Evolutionary conservation across 768 basidiomycete genomes (phyloP).

Genomic region (Hortiboletus flavorubellus): DNA sequence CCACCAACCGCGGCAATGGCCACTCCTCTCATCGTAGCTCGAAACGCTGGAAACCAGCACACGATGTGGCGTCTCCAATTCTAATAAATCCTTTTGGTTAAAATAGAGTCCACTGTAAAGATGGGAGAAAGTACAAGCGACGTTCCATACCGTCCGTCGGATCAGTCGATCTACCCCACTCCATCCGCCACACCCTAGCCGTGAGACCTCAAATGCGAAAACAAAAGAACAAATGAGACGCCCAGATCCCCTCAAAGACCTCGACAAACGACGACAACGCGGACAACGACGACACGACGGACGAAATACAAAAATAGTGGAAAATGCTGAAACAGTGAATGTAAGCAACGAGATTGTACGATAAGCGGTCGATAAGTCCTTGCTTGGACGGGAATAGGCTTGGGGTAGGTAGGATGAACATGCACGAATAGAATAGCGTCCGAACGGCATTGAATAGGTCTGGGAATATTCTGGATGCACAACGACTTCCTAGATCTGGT

Average conservation of each 20-base stretch:
- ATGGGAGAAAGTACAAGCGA: slow-evolving; percentile 17
- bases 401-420: slow-evolving; percentile 19
- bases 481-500: slow-evolving; percentile 25
- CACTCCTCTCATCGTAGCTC: not conserved
- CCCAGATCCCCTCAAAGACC: not conserved
- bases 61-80: not conserved
- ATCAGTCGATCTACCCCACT: not conserved
- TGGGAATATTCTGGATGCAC: slow-evolving; percentile 27
- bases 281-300: slow-evolving; percentile 3
- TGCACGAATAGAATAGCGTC: slow-evolving; percentile 26
- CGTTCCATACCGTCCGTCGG: slow-evolving; percentile 15
- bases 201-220: slow-evolving; percentile 1
- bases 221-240: slow-evolving; percentile 5
- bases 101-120: slow-evolving; percentile 16
- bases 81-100: slow-evolving; percentile 14
- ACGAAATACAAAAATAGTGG: slow-evolving; percentile 14
- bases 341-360: slow-evolving; percentile 32
- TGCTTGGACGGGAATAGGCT: slow-evolving; percentile 18
- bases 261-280: slow-evolving; percentile 1
- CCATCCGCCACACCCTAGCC: not conserved
- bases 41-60: not conserved
- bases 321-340: slow-evolving; percentile 17
- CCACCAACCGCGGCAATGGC: too few relatives aligned
- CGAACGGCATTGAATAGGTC: slow-evolving; percentile 16
- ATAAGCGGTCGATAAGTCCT: slow-evolving; percentile 30